Evolutionary conservation across 257 asterid genomes (phyloP).

Genomic region (Solanum paucissectum): DNA sequence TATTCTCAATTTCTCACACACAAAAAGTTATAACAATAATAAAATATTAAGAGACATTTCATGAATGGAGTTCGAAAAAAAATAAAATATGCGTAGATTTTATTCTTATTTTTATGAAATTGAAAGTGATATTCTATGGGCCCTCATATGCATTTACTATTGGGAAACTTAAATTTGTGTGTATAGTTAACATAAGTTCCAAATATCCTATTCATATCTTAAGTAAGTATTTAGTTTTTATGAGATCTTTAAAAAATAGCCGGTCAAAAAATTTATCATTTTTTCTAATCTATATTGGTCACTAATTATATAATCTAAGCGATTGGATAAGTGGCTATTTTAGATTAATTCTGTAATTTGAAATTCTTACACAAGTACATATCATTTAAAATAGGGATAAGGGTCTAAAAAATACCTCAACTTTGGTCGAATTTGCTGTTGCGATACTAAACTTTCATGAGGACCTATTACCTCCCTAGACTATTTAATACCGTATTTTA

Average conservation of each 20-base stretch:
- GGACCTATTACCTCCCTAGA: too few relatives aligned
- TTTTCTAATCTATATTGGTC: neutral
- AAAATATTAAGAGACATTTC: neutral
- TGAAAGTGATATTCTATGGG: neutral
- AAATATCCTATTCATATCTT: neutral
- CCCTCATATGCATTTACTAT: neutral
- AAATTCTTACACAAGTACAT: neutral
- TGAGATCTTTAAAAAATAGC: neutral
- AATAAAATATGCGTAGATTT: rapidly evolving
- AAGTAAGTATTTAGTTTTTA: neutral
- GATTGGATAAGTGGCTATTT: neutral
- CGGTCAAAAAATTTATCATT: neutral
- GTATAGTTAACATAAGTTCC: neutral
- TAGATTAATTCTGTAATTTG: neutral
- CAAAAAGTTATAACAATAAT: neutral
- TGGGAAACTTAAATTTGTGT: too few relatives aligned
- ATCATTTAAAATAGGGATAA: too few relatives aligned
- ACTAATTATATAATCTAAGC: neutral
- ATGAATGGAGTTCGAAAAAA: too few relatives aligned
- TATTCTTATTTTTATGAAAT: neutral
- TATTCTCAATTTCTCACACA: neutral
- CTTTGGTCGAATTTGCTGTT: too few relatives aligned
- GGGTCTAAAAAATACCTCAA: too few relatives aligned
- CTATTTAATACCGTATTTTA: too few relatives aligned
- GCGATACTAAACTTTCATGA: too few relatives aligned